Conservation (phyloP, 1,284 basidiomycete genomes). For the Puccinia novopanici region DNA sequence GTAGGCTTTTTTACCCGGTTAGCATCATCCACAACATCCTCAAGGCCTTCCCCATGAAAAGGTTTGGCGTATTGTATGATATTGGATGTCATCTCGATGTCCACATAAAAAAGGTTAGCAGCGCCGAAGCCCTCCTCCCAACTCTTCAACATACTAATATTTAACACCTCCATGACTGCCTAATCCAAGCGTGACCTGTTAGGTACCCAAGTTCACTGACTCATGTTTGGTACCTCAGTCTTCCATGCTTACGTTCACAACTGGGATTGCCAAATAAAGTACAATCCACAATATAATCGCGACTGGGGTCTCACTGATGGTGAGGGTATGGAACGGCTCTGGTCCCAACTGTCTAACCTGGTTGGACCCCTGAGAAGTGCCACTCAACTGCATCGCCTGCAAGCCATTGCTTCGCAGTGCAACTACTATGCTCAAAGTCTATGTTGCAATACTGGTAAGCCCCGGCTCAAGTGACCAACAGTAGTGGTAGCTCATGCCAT, state of each 20-base stretch:
- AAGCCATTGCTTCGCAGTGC: not conserved
- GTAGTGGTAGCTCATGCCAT: too few relatives aligned
- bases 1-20: constrained; percentile 26
- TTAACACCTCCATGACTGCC: not conserved
- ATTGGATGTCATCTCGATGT: constrained; percentile 27
- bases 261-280: too few relatives aligned
- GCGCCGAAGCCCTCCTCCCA: not conserved
- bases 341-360: constrained; percentile 17
- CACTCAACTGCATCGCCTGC: constrained; percentile 14
- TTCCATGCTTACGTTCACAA: too few relatives aligned
- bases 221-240: too few relatives aligned
- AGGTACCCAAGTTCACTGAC: not conserved
- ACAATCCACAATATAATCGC: constrained; percentile 4
- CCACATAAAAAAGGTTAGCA: constrained; percentile 26
- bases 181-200: not conserved
- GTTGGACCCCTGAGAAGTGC: constrained; percentile 14
- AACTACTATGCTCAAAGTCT: not conserved
- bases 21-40: constrained; percentile 10
- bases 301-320: constrained; percentile 45
- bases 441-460: not conserved
- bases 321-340: constrained; percentile 33
- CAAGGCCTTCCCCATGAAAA: not conserved
- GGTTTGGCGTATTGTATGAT: constrained; percentile 5
- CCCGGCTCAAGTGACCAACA: not conserved
- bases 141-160: not conserved